phyloP scores from a whole-genome alignment of 495 filamentous ascomycete species.

The Daldinia grandis region DNA sequence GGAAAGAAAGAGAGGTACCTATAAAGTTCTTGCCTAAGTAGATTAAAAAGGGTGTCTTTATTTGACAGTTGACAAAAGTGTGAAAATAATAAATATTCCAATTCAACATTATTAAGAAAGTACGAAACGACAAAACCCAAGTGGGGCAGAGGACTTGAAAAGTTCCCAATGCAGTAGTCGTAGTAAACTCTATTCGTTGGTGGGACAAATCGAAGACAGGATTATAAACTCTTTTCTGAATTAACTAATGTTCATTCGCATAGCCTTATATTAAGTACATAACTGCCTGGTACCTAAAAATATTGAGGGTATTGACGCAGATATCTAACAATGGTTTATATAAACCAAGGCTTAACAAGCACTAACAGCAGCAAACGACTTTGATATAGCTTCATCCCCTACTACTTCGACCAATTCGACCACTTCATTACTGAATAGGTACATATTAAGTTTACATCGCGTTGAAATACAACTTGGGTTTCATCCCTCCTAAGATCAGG shows the following conservation, averaged over 20 bases:
- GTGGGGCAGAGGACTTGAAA: constrained; percentile 9
- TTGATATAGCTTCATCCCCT: neutral
- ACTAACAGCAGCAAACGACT: neutral
- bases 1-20: neutral
- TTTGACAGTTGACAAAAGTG: neutral
- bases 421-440: neutral
- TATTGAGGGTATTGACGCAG: too few species aligned
- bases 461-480: neutral
- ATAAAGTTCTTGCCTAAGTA: neutral
- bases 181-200: constrained; percentile 18
- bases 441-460: neutral
- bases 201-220: neutral
- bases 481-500: neutral
- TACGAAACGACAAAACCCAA: neutral
- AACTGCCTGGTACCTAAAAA: too few species aligned
- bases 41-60: neutral
- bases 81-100: neutral
- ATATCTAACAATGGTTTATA: too few species aligned
- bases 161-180: constrained; percentile 14
- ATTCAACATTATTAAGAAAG: neutral
- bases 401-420: neutral
- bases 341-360: neutral
- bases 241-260: too few species aligned
- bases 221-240: neutral
- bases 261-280: too few species aligned